Evolutionary conservation across 2,329 filamentous ascomycete genomes (phyloP).

Genomic region (Microsporum audouinii): DNA sequence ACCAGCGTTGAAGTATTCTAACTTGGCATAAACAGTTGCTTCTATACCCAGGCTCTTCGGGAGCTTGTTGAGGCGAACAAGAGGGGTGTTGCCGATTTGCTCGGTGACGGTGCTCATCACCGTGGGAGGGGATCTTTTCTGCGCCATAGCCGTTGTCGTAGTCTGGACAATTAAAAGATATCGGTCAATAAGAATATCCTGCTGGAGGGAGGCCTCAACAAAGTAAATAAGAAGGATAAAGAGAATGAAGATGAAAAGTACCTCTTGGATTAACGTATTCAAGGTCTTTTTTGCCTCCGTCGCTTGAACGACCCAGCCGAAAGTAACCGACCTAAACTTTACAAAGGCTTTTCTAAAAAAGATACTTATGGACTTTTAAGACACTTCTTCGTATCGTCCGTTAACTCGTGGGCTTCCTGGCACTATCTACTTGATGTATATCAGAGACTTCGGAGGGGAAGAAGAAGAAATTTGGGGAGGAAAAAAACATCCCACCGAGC

Average conservation of each 20-base stretch:
- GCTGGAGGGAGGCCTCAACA: background rate
- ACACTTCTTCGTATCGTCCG: background rate
- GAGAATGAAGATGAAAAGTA: background rate
- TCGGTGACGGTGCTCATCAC: constrained; percentile 61
- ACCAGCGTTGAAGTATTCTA: constrained; percentile 87
- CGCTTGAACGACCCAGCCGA: background rate
- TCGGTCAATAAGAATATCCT: background rate
- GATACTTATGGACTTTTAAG: background rate
- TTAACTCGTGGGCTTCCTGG: background rate
- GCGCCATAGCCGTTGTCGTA: background rate
- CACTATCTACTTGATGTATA: background rate
- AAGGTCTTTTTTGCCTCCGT: background rate
- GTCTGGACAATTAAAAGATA: background rate
- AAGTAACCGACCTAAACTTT: constrained; percentile 2
- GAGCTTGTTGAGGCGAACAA: constrained; percentile 85
- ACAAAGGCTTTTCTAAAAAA: background rate
- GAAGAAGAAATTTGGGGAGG: background rate
- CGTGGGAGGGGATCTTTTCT: constrained; percentile 35
- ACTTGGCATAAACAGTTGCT: constrained; percentile 79
- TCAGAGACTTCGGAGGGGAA: background rate
- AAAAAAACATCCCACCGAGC: background rate
- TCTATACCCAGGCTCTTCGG: constrained; percentile 83
- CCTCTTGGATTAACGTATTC: background rate
- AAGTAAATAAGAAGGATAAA: background rate
- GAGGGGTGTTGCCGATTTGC: constrained; percentile 91